Evolutionary conservation across 2,329 filamentous ascomycete genomes (phyloP), one percentile per base, ranked within the genome.

Genomic region (Neocucurbitaria cava): DNA sequence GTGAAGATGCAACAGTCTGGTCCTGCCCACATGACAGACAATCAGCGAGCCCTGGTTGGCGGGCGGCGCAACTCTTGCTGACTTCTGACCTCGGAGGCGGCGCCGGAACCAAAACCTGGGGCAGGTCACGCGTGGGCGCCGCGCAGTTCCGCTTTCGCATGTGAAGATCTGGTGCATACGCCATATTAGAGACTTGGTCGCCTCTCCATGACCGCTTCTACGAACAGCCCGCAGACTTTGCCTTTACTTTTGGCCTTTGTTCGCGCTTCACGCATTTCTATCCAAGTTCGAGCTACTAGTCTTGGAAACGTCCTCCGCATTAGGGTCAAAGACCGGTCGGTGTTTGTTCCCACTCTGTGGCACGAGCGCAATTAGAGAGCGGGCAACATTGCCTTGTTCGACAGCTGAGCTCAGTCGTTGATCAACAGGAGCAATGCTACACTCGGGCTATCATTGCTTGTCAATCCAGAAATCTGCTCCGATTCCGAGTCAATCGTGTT

Each of bases 311-410:
- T 43, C 31, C 51, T 44, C 62, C 66, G 66, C 54, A 42, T 33
- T 45, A 44, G 42, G 36, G 58, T 35, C 68, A 65, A 50, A 62
- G 41, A 52, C 67, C 66, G 66, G 49, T 59, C 68, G 66, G 68
- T 57, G 31, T 67, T 57, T 69, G 66, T 61, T 59, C 60, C 44
- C 43, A 45, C 38, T 47, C 28, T 44, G 42, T 28, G 38, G 46
- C 46, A 54, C 52, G 49, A 56, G 48, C 54, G 33, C 55, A 44
- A 43, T 36, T 38, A 38, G 20, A 30, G 28, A 56, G 63, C 65
- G 65, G 63, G 49, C 60, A 49, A 45, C 46, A 55, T 64, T 69
- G 49, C 65, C 66, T 50, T 44, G 39, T 63, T 57, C 23, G 56
- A 52, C 36, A 26, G 9, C 31, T 26, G 21, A 35, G 21, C 13